These are phyloP conservation scores for Didymella arachidicola DNA, from an alignment of 2,329 filamentous ascomycete species.

Conservation along the genomic window DNA sequence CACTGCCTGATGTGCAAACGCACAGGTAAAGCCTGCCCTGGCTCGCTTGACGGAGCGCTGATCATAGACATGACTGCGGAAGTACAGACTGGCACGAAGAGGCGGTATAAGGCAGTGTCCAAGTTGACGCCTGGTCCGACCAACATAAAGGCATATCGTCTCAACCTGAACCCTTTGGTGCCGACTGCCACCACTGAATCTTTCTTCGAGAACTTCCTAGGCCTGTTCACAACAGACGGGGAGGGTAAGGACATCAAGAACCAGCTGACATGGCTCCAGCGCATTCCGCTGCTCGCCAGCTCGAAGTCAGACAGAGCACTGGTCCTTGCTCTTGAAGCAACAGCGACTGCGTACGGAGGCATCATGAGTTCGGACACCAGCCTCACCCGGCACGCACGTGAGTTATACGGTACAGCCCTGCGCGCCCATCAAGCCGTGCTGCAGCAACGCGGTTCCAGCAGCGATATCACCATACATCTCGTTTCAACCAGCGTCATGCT, in stretches of 20 bases:
- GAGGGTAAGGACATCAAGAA: slow-evolving; percentile 37
- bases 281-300: slow-evolving; percentile 32
- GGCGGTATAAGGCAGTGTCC: slow-evolving; percentile 3
- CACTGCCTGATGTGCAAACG: slow-evolving; percentile 43
- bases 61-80: slow-evolving; percentile 43
- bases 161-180: background rate
- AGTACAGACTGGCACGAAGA: slow-evolving; percentile 27
- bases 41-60: slow-evolving; percentile 36
- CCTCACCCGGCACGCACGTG: slow-evolving; percentile 30
- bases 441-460: slow-evolving; percentile 11
- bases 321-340: slow-evolving; percentile 37
- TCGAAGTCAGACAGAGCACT: slow-evolving; percentile 38
- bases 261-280: slow-evolving; percentile 40
- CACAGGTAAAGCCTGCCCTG: slow-evolving; percentile 35
- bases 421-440: slow-evolving; percentile 30
- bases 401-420: slow-evolving; percentile 42
- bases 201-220: slow-evolving; percentile 42
- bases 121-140: background rate
- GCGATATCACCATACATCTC: slow-evolving; percentile 40
- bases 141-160: background rate
- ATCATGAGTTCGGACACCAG: slow-evolving; percentile 31
- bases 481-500: slow-evolving; percentile 43
- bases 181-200: background rate
- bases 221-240: slow-evolving; percentile 37
- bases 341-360: slow-evolving; percentile 40